Evolutionary conservation across 768 basidiomycete genomes (phyloP).

Genomic region (Postia placenta): DNA sequence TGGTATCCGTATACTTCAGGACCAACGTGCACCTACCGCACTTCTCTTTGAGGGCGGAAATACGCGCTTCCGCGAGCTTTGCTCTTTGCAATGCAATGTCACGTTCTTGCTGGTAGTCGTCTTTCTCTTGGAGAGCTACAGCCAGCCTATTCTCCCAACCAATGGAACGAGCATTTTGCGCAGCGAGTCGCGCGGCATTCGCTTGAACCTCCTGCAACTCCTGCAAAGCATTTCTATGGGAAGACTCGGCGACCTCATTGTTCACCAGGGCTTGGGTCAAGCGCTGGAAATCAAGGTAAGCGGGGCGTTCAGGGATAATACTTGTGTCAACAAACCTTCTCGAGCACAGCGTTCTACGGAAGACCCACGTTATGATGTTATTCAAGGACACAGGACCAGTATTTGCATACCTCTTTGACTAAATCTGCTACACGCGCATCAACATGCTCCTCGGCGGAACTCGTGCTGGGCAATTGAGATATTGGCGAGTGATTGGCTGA

Average conservation of each 20-base stretch:
- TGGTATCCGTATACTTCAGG: not conserved
- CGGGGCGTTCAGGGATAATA: slow-evolving; percentile 7
- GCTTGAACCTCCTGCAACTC: slow-evolving; percentile 72
- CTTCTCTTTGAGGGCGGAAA: slow-evolving; percentile 60
- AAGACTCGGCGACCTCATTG: slow-evolving; percentile 74
- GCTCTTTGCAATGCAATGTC: slow-evolving; percentile 66
- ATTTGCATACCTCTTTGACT: slow-evolving; percentile 21
- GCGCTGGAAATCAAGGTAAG: slow-evolving; percentile 37
- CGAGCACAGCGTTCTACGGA: slow-evolving; percentile 23
- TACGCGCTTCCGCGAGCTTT: slow-evolving; percentile 59
- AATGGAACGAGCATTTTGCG: slow-evolving; percentile 62
- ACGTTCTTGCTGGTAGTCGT: slow-evolving; percentile 81
- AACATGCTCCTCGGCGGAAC: slow-evolving; percentile 14
- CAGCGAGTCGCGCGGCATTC: slow-evolving; percentile 59
- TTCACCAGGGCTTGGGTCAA: slow-evolving; percentile 75
- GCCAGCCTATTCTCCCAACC: slow-evolving; percentile 67
- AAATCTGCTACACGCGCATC: slow-evolving; percentile 22
- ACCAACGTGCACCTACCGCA: slow-evolving; percentile 37
- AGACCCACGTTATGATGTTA: no score
- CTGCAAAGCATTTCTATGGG: slow-evolving; percentile 65
- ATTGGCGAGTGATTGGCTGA: not conserved
- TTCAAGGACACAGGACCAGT: no score
- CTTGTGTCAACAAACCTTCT: slow-evolving; percentile 50
- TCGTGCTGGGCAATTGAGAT: not conserved
- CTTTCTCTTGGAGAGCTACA: slow-evolving; percentile 64